Evolutionary conservation across 1,284 basidiomycete species (phyloP).

Genomic region (Ustilago crameri): DNA sequence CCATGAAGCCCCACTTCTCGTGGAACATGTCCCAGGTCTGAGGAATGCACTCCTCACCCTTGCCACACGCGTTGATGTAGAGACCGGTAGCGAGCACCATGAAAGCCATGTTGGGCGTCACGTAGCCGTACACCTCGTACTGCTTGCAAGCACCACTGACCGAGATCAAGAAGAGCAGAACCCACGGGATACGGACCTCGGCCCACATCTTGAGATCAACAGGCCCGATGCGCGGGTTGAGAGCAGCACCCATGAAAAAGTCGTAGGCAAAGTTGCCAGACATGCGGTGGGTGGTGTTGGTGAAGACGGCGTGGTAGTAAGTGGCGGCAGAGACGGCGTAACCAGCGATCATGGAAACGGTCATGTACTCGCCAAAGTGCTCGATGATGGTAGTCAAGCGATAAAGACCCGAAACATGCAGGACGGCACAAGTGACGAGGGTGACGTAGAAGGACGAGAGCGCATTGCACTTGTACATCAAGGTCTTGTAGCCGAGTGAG

Average conservation of each 20-base stretch:
- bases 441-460: constrained; percentile 87
- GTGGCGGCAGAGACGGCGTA: constrained; percentile 73
- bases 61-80: constrained; percentile 89
- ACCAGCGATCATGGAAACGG: constrained; percentile 91
- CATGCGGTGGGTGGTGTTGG: constrained; percentile 75
- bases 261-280: constrained; percentile 85
- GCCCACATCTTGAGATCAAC: constrained; percentile 99
- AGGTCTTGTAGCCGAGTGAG: constrained; percentile 78
- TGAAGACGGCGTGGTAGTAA: constrained; percentile 64
- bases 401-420: constrained; percentile 87
- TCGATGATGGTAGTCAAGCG: constrained; percentile 94
- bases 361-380: constrained; percentile 96
- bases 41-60: constrained; percentile 86
- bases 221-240: constrained; percentile 93
- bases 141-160: constrained; percentile 95
- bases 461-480: constrained; percentile 93
- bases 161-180: constrained; percentile 91
- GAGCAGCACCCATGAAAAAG: constrained; percentile 84
- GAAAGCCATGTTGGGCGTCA: constrained; percentile 95
- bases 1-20: constrained; percentile 68
- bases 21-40: constrained; percentile 82
- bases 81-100: constrained; percentile 96
- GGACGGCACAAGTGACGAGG: constrained; percentile 78
- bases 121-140: constrained; percentile 83
- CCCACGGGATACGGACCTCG: constrained; percentile 97